phyloP scores from a whole-genome alignment of 73 alveolate species.

The Paramecium sonneborni region DNA sequence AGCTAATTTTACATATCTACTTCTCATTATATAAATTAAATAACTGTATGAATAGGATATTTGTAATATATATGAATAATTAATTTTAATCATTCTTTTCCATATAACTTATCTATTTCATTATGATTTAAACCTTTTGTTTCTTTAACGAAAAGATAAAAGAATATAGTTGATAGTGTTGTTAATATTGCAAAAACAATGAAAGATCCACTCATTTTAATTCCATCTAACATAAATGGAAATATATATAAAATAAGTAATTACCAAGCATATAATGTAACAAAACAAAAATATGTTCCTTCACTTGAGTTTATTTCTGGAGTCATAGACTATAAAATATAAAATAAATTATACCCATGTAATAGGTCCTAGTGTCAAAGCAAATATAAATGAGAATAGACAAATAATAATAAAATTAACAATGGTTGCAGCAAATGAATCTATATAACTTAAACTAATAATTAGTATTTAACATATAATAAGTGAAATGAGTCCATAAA shows the following conservation, averaged over 20 bases:
- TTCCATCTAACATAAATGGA: neutral
- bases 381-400: neutral
- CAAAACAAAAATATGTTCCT: neutral
- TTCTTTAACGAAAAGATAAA: neutral
- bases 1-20: no score
- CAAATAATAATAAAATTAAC: neutral
- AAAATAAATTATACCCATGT: neutral
- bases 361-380: neutral
- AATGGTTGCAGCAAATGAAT: neutral
- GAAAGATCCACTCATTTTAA: neutral
- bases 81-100: no score
- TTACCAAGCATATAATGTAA: neutral
- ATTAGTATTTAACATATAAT: neutral
- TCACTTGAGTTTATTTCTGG: neutral
- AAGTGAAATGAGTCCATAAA: neutral
- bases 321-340: neutral
- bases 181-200: neutral
- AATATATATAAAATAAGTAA: neutral
- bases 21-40: no score
- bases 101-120: neutral
- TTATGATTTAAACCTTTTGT: neutral
- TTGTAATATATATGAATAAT: no score
- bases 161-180: neutral
- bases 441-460: neutral
- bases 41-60: no score